phyloP scores from a whole-genome alignment of 345 rosid genomes.

The Anacardium occidentale region DNA sequence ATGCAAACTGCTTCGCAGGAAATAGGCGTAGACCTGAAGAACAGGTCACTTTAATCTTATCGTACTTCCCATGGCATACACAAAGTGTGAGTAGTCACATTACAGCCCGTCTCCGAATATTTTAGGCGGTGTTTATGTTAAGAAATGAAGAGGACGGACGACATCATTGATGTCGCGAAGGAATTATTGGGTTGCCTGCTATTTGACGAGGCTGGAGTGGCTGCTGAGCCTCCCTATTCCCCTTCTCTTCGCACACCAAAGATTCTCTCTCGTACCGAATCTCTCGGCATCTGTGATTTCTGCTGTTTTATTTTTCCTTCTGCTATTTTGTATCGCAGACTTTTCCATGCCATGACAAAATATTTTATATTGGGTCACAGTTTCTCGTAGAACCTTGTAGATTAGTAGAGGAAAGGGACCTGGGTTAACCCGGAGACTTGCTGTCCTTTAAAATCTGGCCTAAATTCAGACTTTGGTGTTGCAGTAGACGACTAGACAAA shows the following conservation, averaged over 20 bases:
- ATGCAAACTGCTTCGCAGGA: no score
- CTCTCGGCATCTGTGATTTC: slow-evolving; percentile 32
- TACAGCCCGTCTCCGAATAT: background rate
- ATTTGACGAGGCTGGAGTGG: slow-evolving; percentile 1
- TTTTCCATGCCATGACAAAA: background rate
- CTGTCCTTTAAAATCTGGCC: slow-evolving; percentile 1
- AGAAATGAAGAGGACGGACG: slow-evolving; percentile 22
- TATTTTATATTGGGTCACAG: background rate
- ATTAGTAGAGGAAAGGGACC: background rate
- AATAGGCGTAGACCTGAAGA: no score
- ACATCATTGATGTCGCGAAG: slow-evolving; percentile 40
- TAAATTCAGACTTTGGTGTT: background rate
- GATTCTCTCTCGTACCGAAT: slow-evolving; percentile 15
- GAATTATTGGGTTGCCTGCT: slow-evolving; percentile 36
- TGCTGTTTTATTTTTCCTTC: slow-evolving; percentile 21
- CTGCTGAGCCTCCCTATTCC: background rate
- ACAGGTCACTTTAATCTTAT: no score
- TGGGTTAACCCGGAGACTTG: slow-evolving; percentile 1
- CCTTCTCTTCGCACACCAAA: slow-evolving; percentile 6
- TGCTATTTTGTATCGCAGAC: background rate
- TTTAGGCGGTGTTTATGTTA: background rate
- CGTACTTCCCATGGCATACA: no score
- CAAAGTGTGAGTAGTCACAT: no score
- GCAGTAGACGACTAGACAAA: slow-evolving; percentile 1
- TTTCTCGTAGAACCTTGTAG: background rate